These are phyloP conservation scores for Medicago arabica DNA, from an alignment of 306 rosid species.

Conservation along the genomic window DNA sequence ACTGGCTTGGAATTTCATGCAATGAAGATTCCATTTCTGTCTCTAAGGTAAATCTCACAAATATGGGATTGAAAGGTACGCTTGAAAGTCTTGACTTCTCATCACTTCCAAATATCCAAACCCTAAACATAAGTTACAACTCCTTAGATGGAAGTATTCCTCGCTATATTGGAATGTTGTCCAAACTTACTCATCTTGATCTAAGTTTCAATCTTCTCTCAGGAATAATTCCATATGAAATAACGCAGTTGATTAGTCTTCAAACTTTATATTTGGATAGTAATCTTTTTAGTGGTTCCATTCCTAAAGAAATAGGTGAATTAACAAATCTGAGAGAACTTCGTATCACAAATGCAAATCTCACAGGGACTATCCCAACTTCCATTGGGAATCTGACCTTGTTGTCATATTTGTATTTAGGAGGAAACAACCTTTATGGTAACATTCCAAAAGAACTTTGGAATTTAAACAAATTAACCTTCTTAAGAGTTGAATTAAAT, in stretches of 20 bases:
- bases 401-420: neutral
- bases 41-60: neutral
- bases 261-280: neutral
- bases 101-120: neutral
- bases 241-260: neutral
- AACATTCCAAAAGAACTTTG: slow-evolving; percentile 5
- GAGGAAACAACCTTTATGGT: neutral
- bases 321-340: neutral
- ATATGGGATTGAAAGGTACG: neutral
- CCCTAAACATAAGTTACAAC: neutral
- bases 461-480: neutral
- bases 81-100: neutral
- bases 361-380: neutral
- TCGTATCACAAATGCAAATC: neutral
- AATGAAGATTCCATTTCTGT: neutral
- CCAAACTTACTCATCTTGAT: neutral
- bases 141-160: neutral
- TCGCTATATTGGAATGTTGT: neutral
- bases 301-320: neutral
- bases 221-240: neutral
- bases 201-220: neutral
- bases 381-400: neutral
- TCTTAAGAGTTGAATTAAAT: neutral
- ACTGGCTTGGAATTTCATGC: neutral
- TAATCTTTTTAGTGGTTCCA: neutral